Conservation (phyloP, 305 asterid genomes). For the Fraxinus floribunda region DNA sequence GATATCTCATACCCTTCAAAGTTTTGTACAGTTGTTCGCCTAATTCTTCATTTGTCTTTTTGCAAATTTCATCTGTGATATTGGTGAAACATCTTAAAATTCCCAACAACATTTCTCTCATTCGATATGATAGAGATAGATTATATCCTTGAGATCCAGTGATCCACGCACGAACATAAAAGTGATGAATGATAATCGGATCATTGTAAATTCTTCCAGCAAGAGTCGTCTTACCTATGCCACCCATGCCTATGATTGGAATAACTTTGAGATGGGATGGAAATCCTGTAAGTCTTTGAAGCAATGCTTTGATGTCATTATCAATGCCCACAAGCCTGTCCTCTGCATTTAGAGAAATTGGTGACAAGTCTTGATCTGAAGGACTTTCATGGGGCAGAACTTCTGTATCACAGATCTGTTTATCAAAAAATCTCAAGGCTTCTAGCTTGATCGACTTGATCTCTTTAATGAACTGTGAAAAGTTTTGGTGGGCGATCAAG, state of each 20-base stretch:
- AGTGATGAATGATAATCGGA: conserved; percentile 11
- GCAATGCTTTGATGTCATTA: conserved; percentile 3
- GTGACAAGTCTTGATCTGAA: background rate
- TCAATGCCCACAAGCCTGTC: conserved; percentile 22
- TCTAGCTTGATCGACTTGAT: background rate
- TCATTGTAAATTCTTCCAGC: conserved; percentile 8
- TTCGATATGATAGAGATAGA: conserved; percentile 2
- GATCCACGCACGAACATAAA: conserved; percentile 20
- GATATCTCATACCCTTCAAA: conserved; percentile 26
- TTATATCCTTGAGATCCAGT: conserved; percentile 17
- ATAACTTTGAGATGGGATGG: conserved; percentile 14
- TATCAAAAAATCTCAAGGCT: background rate
- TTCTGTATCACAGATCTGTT: background rate
- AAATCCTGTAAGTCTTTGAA: conserved; percentile 7
- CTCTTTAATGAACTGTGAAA: background rate
- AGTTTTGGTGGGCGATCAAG: background rate
- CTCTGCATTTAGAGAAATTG: background rate
- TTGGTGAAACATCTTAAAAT: conserved; percentile 13
- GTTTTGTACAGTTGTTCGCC: conserved; percentile 16
- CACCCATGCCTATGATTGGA: conserved; percentile 23
- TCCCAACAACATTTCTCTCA: conserved; percentile 18
- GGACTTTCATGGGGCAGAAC: background rate
- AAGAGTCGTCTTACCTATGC: conserved; percentile 24
- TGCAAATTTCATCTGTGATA: background rate
- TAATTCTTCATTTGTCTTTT: conserved; percentile 14